Percentiles rank a stretch among this genome's conserved stretches.
Conservation (phyloP, 176 grass and related monocot genomes). For the Rhipidocladum racemiflorum region DNA sequence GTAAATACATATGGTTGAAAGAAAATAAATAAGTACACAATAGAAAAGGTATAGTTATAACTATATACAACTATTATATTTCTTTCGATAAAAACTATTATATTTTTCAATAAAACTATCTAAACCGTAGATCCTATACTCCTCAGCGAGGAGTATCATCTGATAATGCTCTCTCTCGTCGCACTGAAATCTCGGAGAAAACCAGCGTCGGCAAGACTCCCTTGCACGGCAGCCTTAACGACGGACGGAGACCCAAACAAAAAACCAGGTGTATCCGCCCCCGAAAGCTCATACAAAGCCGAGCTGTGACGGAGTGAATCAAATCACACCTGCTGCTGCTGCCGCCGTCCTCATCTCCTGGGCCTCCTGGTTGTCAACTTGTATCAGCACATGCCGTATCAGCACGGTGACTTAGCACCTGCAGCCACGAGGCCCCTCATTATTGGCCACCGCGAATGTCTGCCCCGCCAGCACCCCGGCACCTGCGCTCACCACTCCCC, state of each 20-base stretch:
- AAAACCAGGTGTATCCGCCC: conserved; percentile 28
- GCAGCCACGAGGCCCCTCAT: conserved; percentile 16
- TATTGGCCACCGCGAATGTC: not conserved
- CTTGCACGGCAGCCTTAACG: not conserved
- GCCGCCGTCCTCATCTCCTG: not conserved
- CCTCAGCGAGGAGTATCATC: not conserved
- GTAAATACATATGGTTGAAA: no score
- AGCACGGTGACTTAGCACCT: not conserved
- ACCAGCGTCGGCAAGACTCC: not conserved
- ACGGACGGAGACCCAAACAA: conserved; percentile 9
- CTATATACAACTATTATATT: no score
- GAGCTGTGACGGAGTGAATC: conserved; percentile 40
- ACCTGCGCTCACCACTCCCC: not conserved
- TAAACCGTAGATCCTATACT: no score
- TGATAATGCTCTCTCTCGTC: not conserved
- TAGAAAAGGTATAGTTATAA: no score
- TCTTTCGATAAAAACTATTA: no score
- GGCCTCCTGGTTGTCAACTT: not conserved
- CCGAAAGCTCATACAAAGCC: conserved; percentile 42
- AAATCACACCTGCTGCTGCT: conserved; percentile 28
- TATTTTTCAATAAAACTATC: no score
- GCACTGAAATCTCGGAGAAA: not conserved
- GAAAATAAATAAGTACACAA: no score
- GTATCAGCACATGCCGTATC: no score
- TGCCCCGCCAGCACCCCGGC: not conserved